Evolutionary conservation across 2,329 filamentous ascomycete species (phyloP).

Genomic region (Hymenoscyphus repandus): DNA sequence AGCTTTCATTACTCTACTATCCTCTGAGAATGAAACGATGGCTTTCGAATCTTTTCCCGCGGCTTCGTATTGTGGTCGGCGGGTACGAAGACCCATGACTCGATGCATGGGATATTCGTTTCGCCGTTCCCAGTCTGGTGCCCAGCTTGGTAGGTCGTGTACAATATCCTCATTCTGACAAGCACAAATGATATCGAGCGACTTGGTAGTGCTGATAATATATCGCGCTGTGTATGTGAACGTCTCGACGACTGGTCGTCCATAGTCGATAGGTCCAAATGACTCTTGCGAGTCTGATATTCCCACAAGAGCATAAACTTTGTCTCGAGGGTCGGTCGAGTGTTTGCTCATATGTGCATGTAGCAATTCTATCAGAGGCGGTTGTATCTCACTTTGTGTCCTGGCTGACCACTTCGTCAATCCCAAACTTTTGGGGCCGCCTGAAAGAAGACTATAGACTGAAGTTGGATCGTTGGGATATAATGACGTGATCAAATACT

Average conservation of each 20-base stretch:
- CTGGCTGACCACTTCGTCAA: background rate
- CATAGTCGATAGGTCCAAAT: slow-evolving; percentile 11
- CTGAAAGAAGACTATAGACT: slow-evolving; percentile 8
- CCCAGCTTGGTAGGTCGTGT: slow-evolving; percentile 9
- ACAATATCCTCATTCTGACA: slow-evolving; percentile 10
- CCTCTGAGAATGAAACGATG: background rate
- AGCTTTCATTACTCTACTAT: slow-evolving; percentile 5
- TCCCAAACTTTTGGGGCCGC: slow-evolving; percentile 8
- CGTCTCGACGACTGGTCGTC: slow-evolving; percentile 2
- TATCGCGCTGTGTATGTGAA: slow-evolving; percentile 1
- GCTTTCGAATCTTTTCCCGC: background rate
- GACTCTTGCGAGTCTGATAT: slow-evolving; percentile 3
- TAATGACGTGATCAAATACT: background rate
- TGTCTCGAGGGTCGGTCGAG: slow-evolving; percentile 6
- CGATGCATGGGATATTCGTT: slow-evolving; percentile 5
- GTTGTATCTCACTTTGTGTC: background rate
- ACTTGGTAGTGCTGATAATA: slow-evolving; percentile 3
- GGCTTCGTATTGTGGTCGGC: slow-evolving; percentile 3
- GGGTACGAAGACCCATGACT: slow-evolving; percentile 5
- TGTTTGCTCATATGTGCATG: slow-evolving; percentile 9
- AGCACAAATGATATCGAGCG: slow-evolving; percentile 2
- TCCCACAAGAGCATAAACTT: slow-evolving; percentile 14
- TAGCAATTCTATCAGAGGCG: slow-evolving; percentile 3
- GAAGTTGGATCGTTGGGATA: slow-evolving; percentile 6
- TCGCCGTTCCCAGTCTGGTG: slow-evolving; percentile 12